Conservation (phyloP, 805 yeast species). For the Tetrapisispora phaffii region DNA sequence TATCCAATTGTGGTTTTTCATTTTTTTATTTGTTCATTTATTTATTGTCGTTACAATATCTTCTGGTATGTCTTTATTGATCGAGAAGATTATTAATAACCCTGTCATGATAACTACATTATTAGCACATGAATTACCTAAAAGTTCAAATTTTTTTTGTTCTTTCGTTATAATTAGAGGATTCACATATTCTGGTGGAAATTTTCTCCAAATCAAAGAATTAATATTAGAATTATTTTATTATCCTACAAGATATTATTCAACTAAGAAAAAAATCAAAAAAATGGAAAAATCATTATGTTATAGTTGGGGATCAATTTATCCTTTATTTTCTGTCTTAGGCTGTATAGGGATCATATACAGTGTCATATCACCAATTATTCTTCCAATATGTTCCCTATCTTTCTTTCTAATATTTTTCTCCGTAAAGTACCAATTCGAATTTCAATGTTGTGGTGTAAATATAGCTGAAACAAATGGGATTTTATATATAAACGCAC, state of each 20-base stretch:
- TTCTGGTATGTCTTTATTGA: conserved; percentile 58
- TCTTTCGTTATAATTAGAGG: conserved; percentile 70
- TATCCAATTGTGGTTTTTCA: conserved; percentile 67
- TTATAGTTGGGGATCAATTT: conserved; percentile 70
- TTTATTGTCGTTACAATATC: conserved; percentile 79
- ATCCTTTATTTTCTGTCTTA: conserved; percentile 66
- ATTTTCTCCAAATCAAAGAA: conserved; percentile 49
- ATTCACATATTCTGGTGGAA: conserved; percentile 63
- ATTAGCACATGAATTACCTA: conserved; percentile 71
- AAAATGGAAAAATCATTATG: conserved; percentile 36
- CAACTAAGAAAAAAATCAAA: conserved; percentile 51
- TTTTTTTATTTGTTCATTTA: conserved; percentile 70
- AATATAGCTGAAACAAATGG: conserved; percentile 62
- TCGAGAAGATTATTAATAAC: conserved; percentile 51
- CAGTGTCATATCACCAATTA: conserved; percentile 69
- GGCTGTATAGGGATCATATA: conserved; percentile 74
- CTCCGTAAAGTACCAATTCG: conserved; percentile 62
- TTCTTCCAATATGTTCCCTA: conserved; percentile 48
- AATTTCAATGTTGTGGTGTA: conserved; percentile 42
- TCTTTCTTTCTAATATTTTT: conserved; percentile 48
- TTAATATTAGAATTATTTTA: conserved; percentile 34
- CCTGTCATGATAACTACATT: conserved; percentile 66
- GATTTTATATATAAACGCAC: conserved; percentile 58
- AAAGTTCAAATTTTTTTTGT: conserved; percentile 77
- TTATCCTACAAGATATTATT: conserved; percentile 34